These are phyloP conservation scores for Zea mays DNA, from an alignment of 176 grass and related monocot species.

Conservation along the genomic window DNA sequence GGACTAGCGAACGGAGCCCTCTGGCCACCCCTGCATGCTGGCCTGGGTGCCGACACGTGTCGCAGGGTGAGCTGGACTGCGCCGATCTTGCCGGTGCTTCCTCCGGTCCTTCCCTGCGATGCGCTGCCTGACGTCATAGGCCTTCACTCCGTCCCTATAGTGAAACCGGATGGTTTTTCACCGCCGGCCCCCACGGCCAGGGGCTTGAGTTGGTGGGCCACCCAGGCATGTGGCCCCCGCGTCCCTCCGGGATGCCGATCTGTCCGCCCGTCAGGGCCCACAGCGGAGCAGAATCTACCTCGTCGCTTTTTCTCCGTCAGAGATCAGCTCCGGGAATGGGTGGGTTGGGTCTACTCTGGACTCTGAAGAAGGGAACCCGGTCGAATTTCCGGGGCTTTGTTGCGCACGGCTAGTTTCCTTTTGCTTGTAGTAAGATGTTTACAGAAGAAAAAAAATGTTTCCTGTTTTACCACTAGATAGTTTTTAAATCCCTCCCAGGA, in stretches of 20 bases:
- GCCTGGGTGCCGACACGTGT: conserved; percentile 60
- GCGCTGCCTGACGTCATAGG: conserved; percentile 37
- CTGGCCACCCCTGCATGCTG: not conserved
- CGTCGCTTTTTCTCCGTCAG: not conserved
- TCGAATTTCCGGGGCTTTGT: no score
- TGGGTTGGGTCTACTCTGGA: no score
- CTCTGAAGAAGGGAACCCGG: not conserved
- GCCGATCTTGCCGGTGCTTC: conserved; percentile 50
- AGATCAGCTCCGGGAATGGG: not conserved
- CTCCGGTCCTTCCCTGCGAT: no score
- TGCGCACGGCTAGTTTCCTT: no score
- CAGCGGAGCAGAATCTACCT: conserved; percentile 18
- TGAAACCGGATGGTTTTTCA: conserved; percentile 4
- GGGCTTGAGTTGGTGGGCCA: not conserved
- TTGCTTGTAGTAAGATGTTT: no score
- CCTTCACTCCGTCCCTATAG: not conserved
- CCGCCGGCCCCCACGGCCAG: not conserved
- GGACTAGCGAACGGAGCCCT: conserved; percentile 18
- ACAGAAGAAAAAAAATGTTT: no score
- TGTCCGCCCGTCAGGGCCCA: conserved; percentile 12
- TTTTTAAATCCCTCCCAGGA: no score
- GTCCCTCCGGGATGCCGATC: no score
- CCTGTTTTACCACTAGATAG: no score
- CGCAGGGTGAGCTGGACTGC: conserved; percentile 48
- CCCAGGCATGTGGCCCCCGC: not conserved